Evolutionary conservation across 371 early-diverging fungal genomes (phyloP).

Genomic region (Mucor ambiguus): DNA sequence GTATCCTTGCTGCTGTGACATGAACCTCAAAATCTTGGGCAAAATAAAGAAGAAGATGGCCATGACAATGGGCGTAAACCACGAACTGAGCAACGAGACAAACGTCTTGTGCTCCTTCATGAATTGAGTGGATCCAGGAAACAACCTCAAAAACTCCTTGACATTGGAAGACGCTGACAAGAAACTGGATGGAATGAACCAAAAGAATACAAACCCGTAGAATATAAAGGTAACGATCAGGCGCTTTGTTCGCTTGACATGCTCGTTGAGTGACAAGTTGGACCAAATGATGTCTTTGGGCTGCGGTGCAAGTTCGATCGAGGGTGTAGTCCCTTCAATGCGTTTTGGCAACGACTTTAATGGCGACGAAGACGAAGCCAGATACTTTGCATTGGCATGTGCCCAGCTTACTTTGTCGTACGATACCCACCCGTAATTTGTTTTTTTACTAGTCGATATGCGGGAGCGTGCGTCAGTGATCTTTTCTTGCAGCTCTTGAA

Average conservation of each 20-base stretch:
- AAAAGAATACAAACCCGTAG: conserved; percentile 62
- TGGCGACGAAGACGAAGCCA: conserved; percentile 21
- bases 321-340: conserved; percentile 3
- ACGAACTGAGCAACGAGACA: conserved; percentile 64
- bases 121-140: conserved; percentile 54
- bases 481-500: conserved; percentile 63
- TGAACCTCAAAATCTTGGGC: conserved; percentile 67
- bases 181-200: conserved; percentile 68
- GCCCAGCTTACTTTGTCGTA: conserved; percentile 66
- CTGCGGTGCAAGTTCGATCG: conserved; percentile 63
- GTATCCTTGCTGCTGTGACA: conserved; percentile 79
- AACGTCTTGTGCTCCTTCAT: conserved; percentile 52
- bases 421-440: conserved; percentile 77
- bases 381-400: conserved; percentile 57
- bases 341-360: conserved; percentile 15
- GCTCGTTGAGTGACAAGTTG: conserved; percentile 65
- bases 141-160: conserved; percentile 52
- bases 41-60: conserved; percentile 70
- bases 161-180: conserved; percentile 66
- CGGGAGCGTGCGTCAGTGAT: conserved; percentile 61
- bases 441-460: conserved; percentile 54
- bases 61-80: conserved; percentile 73
- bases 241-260: conserved; percentile 59
- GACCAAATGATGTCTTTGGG: conserved; percentile 85
- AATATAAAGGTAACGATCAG: conserved; percentile 60